Conservation (phyloP, 306 rosid species). For the Fagus crenata region DNA sequence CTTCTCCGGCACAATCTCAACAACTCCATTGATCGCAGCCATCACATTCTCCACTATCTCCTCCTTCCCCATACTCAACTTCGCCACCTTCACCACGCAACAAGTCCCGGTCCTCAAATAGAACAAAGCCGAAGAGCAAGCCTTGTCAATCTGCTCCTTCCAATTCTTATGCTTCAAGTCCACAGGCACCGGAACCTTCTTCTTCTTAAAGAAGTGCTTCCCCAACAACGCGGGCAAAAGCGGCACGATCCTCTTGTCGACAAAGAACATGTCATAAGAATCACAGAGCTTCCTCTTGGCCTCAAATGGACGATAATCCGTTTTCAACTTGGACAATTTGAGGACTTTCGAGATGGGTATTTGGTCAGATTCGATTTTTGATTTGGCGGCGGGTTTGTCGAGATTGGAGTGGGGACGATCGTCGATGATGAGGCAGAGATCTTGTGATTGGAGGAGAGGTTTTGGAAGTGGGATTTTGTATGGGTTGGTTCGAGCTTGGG, state of each 20-base stretch:
- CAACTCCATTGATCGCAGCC: slow-evolving; percentile 52
- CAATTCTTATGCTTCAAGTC: slow-evolving; percentile 67
- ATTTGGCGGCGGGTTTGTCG: slow-evolving; percentile 45
- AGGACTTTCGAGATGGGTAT: slow-evolving; percentile 58
- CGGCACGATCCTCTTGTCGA: slow-evolving; percentile 58
- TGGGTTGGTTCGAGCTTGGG: slow-evolving; percentile 57
- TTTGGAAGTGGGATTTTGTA: slow-evolving; percentile 59
- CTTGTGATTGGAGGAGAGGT: slow-evolving; percentile 42
- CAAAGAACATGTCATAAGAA: slow-evolving; percentile 63
- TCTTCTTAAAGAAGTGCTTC: slow-evolving; percentile 73
- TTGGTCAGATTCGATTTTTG: slow-evolving; percentile 53
- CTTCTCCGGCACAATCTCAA: slow-evolving; percentile 58
- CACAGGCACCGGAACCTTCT: slow-evolving; percentile 76
- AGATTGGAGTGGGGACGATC: slow-evolving; percentile 55
- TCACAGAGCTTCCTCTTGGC: slow-evolving; percentile 65
- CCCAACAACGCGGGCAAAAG: slow-evolving; percentile 58
- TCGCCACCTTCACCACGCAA: slow-evolving; percentile 70
- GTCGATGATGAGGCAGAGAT: slow-evolving; percentile 71
- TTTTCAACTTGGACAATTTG: slow-evolving; percentile 62
- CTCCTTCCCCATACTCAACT: slow-evolving; percentile 43
- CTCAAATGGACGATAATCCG: slow-evolving; percentile 71
- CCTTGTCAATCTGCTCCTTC: slow-evolving; percentile 73
- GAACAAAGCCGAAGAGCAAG: slow-evolving; percentile 49
- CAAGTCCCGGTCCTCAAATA: slow-evolving; percentile 71
- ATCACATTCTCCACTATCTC: slow-evolving; percentile 60